Percentiles rank a stretch among this genome's conserved stretches.
Evolutionary conservation across 2,329 filamentous ascomycete genomes (phyloP).

Genomic region (Penicillium sp.): DNA sequence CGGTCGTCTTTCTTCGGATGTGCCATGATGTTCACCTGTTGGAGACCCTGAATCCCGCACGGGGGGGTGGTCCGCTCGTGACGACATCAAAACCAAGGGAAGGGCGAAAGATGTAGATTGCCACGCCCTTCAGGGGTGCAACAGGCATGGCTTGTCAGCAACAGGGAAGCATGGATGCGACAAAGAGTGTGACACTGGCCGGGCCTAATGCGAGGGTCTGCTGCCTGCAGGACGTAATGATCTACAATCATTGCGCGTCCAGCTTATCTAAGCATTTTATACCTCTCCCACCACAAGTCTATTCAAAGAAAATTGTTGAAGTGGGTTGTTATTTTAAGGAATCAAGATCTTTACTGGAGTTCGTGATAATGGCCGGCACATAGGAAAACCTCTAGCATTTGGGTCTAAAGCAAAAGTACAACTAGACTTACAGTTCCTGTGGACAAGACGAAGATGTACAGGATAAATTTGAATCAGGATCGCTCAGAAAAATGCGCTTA

Average conservation of each 20-base stretch:
- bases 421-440: conserved; percentile 43
- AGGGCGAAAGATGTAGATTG: conserved; percentile 19
- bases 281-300: background rate
- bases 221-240: conserved; percentile 5
- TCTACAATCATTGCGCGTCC: conserved; percentile 1
- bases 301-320: background rate
- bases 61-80: conserved; percentile 18
- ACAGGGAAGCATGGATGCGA: conserved; percentile 22
- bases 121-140: conserved; percentile 23
- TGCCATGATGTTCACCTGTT: conserved; percentile 12
- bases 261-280: background rate
- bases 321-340: background rate
- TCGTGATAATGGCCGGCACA: background rate
- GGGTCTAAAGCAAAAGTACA: conserved; percentile 37
- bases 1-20: background rate
- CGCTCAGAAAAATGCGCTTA: conserved; percentile 43
- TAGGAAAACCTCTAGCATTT: conserved; percentile 38
- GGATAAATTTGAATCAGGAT: conserved; percentile 28
- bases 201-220: conserved; percentile 2
- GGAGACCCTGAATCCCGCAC: conserved; percentile 15
- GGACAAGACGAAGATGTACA: conserved; percentile 33
- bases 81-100: conserved; percentile 23
- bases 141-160: conserved; percentile 18
- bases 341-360: background rate
- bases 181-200: background rate